phyloP scores from a whole-genome alignment of 805 yeast species.

The Kazachstania psychrophila region DNA sequence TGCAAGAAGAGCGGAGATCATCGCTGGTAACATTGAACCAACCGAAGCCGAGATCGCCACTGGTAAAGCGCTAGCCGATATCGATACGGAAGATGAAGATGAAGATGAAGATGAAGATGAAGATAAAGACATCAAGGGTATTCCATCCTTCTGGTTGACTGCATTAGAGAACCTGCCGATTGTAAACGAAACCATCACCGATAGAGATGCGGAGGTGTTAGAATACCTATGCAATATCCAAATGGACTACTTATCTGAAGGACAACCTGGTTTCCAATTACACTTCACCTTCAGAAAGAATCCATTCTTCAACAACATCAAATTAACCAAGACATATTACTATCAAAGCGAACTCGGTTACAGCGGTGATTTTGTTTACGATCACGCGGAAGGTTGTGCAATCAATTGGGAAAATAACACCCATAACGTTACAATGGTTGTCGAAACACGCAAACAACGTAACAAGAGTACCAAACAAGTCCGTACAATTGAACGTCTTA shows the following conservation, averaged over 20 bases:
- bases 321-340: conserved; percentile 76
- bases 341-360: conserved; percentile 91
- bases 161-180: conserved; percentile 81
- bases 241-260: conserved; percentile 59
- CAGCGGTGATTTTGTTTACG: conserved; percentile 93
- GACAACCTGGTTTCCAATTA: conserved; percentile 75
- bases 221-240: conserved; percentile 58
- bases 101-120: conserved; percentile 38
- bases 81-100: conserved; percentile 35
- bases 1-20: conserved; percentile 59
- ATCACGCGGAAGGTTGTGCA: conserved; percentile 82
- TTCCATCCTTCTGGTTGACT: conserved; percentile 95
- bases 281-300: conserved; percentile 69
- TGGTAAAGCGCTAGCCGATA: conserved; percentile 57
- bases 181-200: conserved; percentile 76
- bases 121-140: conserved; percentile 50
- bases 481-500: conserved; percentile 85
- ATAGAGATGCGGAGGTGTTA: conserved; percentile 81
- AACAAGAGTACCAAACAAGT: conserved; percentile 94
- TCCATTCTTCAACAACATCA: conserved; percentile 64
- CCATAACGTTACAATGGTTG: conserved; percentile 70
- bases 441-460: conserved; percentile 95
- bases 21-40: conserved; percentile 70
- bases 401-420: conserved; percentile 79
- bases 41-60: conserved; percentile 64